Base-by-base conservation (phyloP, 345 rosid genomes). In the Gossypium thurberi region DNA sequence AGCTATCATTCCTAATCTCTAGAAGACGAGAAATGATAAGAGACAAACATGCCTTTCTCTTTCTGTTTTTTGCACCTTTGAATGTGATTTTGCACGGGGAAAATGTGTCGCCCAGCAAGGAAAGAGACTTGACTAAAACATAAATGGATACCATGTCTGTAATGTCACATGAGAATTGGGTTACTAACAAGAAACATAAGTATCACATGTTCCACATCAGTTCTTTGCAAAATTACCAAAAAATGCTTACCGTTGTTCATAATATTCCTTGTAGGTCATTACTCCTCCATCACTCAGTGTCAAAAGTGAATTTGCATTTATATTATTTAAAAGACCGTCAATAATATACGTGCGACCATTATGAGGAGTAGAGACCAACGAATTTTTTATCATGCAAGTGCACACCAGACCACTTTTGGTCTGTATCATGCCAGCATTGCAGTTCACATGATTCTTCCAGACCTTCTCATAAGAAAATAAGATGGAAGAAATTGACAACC, bases 341-440 rank as follows among this genome's bases (percentile, higher is more conserved):
- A 89, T 79, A 76, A 87, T 90, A 77, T 92, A 95, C 18, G 87
- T 20, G 0, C 50, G 64, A 56, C 87, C 90, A 57, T 80, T 95
- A 70, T 95, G 97, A 4, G 99, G 97, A 1, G 99, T 88, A 79
- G 15, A 84, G 26, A 91, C 90, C 81, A 95, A 72, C 12, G 92
- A 89, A 75, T 91, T 79, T 75, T 78, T 71, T 70, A 89, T 74
- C 67, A 47, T 46, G 76, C 98, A 89, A 15, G 80, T 42, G 78
- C 91, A 89, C 56, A 81, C 74, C 8, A 26, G 74, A 57, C 92
- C 95, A 37, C 73, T 76, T 79, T 83, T 84, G 50, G 93, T 86
- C 57, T 74, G 83, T 26, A 92, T 55, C 66, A 59, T 10, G 71
- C 63, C 71, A 72, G 78, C 80, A 79, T 60, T 66, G 50, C 89